Percentiles rank a stretch among this genome's conserved stretches.
phyloP scores from a whole-genome alignment of 768 basidiomycete species.

The Fibroporia radiculosa region DNA sequence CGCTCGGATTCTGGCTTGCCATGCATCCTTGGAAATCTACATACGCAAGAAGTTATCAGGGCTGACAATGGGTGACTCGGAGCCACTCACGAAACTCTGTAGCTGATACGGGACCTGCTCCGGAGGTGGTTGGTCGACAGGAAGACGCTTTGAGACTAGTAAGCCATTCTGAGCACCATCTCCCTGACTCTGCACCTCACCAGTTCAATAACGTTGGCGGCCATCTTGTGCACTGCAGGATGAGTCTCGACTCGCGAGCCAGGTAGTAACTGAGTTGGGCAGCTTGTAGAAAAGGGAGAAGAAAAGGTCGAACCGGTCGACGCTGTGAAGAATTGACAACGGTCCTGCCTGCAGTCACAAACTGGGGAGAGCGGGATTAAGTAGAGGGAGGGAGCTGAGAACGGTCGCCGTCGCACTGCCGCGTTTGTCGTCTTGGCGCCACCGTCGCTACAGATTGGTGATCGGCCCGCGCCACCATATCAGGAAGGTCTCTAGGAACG shows the following conservation, averaged over 20 bases:
- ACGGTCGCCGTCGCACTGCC: slow-evolving; percentile 10
- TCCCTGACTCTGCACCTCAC: background rate
- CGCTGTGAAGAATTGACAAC: slow-evolving; percentile 8
- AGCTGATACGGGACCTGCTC: slow-evolving; percentile 22
- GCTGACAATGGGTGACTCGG: background rate
- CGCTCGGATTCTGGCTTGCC: slow-evolving; percentile 34
- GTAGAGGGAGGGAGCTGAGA: background rate
- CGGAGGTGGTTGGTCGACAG: slow-evolving; percentile 11
- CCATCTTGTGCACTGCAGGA: background rate
- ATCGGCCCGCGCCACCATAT: background rate
- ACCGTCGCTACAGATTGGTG: background rate
- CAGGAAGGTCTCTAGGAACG: background rate
- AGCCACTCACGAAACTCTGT: slow-evolving; percentile 26
- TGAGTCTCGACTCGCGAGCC: slow-evolving; percentile 5
- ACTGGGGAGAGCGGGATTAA: slow-evolving; percentile 6
- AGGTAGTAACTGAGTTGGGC: slow-evolving; percentile 6
- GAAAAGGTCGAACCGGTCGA: slow-evolving; percentile 23
- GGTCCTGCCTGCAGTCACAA: slow-evolving; percentile 8
- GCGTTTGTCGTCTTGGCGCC: slow-evolving; percentile 4
- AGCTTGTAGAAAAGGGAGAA: slow-evolving; percentile 13
- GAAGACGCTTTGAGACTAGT: slow-evolving; percentile 11
- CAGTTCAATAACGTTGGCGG: background rate
- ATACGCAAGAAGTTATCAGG: background rate
- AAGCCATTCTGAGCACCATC: background rate
- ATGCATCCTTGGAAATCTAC: slow-evolving; percentile 37